These are phyloP conservation scores for Naganishia onofrii DNA, from an alignment of 768 basidiomycete genomes.

Conservation along the genomic window DNA sequence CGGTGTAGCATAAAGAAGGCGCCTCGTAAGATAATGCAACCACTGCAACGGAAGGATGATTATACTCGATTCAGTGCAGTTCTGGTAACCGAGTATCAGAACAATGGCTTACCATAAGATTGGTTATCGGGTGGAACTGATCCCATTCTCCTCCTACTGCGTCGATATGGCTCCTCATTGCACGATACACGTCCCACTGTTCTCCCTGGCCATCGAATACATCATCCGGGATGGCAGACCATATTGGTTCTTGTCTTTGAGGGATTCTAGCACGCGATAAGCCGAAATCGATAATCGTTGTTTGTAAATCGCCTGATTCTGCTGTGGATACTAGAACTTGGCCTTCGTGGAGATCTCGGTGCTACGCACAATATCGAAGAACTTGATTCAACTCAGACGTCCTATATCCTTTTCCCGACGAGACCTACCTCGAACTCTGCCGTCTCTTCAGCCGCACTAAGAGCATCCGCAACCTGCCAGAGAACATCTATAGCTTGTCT, in stretches of 20 bases:
- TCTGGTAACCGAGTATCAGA: neutral
- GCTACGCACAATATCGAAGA: constrained; percentile 57
- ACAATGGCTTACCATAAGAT: constrained; percentile 70
- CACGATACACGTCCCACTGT: constrained; percentile 91
- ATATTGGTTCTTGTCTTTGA: constrained; percentile 58
- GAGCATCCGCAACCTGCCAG: constrained; percentile 78
- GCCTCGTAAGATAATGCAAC: constrained; percentile 29
- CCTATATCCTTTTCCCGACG: neutral
- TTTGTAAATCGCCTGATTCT: constrained; percentile 55
- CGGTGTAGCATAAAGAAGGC: constrained; percentile 25
- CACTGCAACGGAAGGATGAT: constrained; percentile 12
- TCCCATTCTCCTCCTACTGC: constrained; percentile 62
- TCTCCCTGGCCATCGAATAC: constrained; percentile 87
- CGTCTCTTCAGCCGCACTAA: constrained; percentile 74
- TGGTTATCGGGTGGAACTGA: constrained; percentile 74
- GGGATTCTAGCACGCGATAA: constrained; percentile 73
- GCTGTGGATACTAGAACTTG: constrained; percentile 74
- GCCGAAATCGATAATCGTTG: constrained; percentile 91
- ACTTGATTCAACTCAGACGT: neutral
- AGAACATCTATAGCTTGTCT: constrained; percentile 81
- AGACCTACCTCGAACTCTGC: constrained; percentile 83
- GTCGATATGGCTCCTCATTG: constrained; percentile 68
- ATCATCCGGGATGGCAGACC: constrained; percentile 81
- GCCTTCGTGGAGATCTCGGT: constrained; percentile 98
- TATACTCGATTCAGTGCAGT: neutral